A percentile compares a stretch with the other conserved stretches of the same genome.
Evolutionary conservation across 192 early-diverging fungal genomes (phyloP).

Genomic region (Entomortierella chlamydospora): DNA sequence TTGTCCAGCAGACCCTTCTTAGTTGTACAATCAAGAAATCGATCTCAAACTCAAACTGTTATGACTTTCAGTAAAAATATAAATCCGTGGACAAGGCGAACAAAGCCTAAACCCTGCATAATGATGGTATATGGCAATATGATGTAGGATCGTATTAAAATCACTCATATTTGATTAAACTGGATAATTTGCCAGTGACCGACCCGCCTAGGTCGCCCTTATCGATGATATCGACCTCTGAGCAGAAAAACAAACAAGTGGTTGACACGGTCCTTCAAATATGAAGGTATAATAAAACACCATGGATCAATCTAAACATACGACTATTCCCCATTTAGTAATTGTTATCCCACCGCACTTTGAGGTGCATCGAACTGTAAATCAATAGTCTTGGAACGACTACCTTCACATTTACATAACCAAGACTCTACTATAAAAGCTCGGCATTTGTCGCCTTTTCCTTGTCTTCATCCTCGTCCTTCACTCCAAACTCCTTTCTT

Average conservation of each 20-base stretch:
- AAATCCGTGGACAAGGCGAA: neutral
- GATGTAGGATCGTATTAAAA: neutral
- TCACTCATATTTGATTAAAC: too few relatives aligned
- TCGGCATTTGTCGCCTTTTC: too few relatives aligned
- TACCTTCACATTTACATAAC: too few relatives aligned
- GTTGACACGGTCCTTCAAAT: too few relatives aligned
- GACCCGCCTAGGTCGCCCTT: neutral
- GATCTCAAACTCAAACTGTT: neutral
- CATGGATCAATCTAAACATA: too few relatives aligned
- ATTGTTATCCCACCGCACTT: too few relatives aligned
- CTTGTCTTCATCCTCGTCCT: too few relatives aligned
- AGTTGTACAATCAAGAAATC: neutral
- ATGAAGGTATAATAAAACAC: too few relatives aligned
- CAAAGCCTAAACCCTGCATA: slow-evolving; percentile 1
- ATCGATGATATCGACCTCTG: neutral
- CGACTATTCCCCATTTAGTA: too few relatives aligned
- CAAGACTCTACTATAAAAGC: too few relatives aligned
- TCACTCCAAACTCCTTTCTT: neutral
- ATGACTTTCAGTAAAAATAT: neutral
- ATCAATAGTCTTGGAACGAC: too few relatives aligned
- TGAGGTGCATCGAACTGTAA: too few relatives aligned
- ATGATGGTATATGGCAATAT: slow-evolving; percentile 4
- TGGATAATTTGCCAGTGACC: neutral
- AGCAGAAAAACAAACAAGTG: neutral
- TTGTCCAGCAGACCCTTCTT: neutral